Evolutionary conservation across 305 asterid species (phyloP).

Genomic region (Fraxinus xanthoxyloides): DNA sequence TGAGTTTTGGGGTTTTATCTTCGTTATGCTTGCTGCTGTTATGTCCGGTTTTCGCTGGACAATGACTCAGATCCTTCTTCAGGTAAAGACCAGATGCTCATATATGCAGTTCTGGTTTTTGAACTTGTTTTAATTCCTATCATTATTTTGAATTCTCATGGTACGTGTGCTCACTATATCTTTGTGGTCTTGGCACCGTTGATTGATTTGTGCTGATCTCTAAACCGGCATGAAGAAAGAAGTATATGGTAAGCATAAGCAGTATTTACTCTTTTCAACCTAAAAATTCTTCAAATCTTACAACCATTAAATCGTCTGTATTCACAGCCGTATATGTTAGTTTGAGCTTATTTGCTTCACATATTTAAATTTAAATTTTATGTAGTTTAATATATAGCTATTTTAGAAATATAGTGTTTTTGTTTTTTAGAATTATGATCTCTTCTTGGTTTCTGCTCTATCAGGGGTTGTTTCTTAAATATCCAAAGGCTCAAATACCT

Average conservation of each 20-base stretch:
- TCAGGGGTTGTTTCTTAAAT: neutral
- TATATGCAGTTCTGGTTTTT: slow-evolving; percentile 18
- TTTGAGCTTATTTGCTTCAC: slow-evolving; percentile 12
- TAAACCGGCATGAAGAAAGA: slow-evolving; percentile 78
- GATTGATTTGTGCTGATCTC: slow-evolving; percentile 43
- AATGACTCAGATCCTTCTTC: slow-evolving; percentile 99
- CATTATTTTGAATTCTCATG: slow-evolving; percentile 16
- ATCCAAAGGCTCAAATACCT: neutral
- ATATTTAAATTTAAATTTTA: neutral
- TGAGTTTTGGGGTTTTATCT: slow-evolving; percentile 94
- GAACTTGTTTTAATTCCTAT: slow-evolving; percentile 16
- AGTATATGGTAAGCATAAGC: slow-evolving; percentile 69
- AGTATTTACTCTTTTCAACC: slow-evolving; percentile 8
- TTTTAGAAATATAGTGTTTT: neutral
- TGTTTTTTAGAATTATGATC: neutral
- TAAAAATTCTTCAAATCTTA: slow-evolving; percentile 9
- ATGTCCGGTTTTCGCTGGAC: slow-evolving; percentile 99
- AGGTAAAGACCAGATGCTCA: slow-evolving; percentile 45
- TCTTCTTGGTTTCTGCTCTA: neutral
- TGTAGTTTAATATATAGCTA: neutral
- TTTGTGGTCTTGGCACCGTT: slow-evolving; percentile 29
- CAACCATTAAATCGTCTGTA: slow-evolving; percentile 8
- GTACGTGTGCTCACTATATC: slow-evolving; percentile 25
- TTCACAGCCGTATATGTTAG: slow-evolving; percentile 10
- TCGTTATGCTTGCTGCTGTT: slow-evolving; percentile 97